Evolutionary conservation across 169 alveolate genomes (phyloP).

Genomic region (Amoebophrya sp.): DNA sequence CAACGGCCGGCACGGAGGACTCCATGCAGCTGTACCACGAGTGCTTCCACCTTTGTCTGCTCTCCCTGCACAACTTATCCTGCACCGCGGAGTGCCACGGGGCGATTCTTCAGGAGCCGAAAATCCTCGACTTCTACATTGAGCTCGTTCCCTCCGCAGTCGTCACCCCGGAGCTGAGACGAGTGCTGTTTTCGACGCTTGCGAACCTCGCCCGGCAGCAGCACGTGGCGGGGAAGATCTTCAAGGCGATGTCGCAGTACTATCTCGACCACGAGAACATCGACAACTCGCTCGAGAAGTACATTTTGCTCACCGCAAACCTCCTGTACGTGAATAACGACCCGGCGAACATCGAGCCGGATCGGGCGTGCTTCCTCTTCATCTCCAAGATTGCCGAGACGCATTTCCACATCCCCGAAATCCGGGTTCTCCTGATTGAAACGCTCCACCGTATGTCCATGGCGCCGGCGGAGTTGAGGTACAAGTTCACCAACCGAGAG

Average conservation of each 20-base stretch:
- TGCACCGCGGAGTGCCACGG: not conserved
- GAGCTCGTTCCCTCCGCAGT: not conserved
- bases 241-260: constrained; percentile 6
- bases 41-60: not conserved
- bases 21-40: not conserved
- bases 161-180: not conserved
- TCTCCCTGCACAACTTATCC: not conserved
- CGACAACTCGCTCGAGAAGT: not conserved
- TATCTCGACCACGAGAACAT: not conserved
- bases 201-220: not conserved
- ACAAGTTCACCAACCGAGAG: not conserved
- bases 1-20: not conserved
- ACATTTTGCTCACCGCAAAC: not conserved
- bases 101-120: not conserved
- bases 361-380: not conserved
- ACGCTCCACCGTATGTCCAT: not conserved
- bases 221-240: not conserved
- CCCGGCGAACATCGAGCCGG: not conserved
- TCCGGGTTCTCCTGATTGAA: not conserved
- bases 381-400: not conserved
- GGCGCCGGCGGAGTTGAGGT: constrained; percentile 1
- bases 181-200: not conserved
- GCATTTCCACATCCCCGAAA: not conserved
- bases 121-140: not conserved
- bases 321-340: not conserved